Conservation (phyloP, 768 basidiomycete species). For the Calocybe indica region DNA sequence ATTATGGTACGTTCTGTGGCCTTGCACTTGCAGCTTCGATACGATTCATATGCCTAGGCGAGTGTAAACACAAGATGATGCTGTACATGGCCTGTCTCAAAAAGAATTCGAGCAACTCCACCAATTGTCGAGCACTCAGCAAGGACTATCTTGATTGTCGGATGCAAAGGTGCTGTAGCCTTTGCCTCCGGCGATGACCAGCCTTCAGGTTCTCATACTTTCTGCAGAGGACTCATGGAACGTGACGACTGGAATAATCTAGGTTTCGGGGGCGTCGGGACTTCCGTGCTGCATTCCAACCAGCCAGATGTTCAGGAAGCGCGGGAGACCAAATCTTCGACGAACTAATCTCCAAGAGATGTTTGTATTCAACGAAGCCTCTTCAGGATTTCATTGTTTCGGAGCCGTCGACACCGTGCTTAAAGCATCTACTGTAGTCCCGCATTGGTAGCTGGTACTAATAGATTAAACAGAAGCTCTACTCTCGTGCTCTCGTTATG, state of each 20-base stretch:
- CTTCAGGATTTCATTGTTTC: too few relatives aligned
- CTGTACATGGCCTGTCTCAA: constrained; percentile 76
- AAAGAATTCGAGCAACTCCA: constrained; percentile 65
- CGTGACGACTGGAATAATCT: constrained; percentile 84
- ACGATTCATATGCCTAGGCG: constrained; percentile 44
- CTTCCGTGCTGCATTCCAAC: constrained; percentile 10
- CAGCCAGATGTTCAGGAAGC: too few relatives aligned
- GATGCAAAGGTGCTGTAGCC: constrained; percentile 67
- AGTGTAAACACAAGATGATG: constrained; percentile 83
- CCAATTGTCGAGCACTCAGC: constrained; percentile 67
- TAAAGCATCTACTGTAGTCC: too few relatives aligned
- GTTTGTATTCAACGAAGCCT: too few relatives aligned
- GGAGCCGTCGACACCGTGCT: too few relatives aligned
- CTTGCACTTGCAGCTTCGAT: background rate
- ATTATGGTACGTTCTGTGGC: constrained; percentile 61
- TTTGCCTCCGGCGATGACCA: too few relatives aligned
- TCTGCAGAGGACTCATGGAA: constrained; percentile 77
- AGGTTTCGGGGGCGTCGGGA: constrained; percentile 56
- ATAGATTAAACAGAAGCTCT: too few relatives aligned
- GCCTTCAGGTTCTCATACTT: background rate
- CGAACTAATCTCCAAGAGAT: constrained; percentile 9
- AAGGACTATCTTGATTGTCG: constrained; percentile 82
- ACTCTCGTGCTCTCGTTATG: too few relatives aligned
- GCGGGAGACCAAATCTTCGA: background rate
- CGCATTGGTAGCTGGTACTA: too few relatives aligned